Evolutionary conservation across 2,329 filamentous ascomycete species (phyloP), one percentile per base, ranked within the genome.

Genomic region (Ophiosphaerella korrae): DNA sequence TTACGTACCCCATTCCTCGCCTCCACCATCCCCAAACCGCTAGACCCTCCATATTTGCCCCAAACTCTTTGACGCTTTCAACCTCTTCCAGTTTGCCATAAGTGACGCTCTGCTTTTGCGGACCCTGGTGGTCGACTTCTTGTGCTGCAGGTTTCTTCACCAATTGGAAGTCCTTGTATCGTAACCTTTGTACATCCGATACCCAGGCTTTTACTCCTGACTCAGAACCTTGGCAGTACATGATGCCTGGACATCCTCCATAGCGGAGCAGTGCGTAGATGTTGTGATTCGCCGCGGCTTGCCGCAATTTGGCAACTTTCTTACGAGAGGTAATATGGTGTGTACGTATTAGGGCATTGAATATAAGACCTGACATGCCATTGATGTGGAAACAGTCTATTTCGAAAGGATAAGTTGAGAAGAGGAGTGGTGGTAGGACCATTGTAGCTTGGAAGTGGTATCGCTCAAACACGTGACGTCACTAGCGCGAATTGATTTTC

Each of bases 251-350:
- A 21, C 82, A 82, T 2, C 85, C 84, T 9, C 88, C 88, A 55
- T 82, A 85, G 23, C 88, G 82, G 1, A 90, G 76, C 3, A 92
- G 75, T 1, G 88, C 83, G 57, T 83, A 87, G 43, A 86, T 82
- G 48, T 84, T 75, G 58, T 83, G 77, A 40, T 82, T 77, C 29
- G 82, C 78, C 6, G 87, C 85, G 2, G 86, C 84, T 70, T 88
- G 87, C 43, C 79, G 83, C 18, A 92, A 79, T 48, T 79, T 78
- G 23, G 79, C 75, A 38, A 87, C 80, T 67, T 92, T 92, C 68
- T 90, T 91, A 57, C 88, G 86, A 0, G 87, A 91, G 3, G 88
- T 92, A 66, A 92, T 91, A 71, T 92, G 89, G 62, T 92, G 89
- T 0, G 89, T 92, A 45, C 88, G 83, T 53, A 92, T 89, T 39